These are phyloP conservation scores for Naganishia sp. DNA, from an alignment of 1,284 basidiomycete genomes.

Conservation along the genomic window DNA sequence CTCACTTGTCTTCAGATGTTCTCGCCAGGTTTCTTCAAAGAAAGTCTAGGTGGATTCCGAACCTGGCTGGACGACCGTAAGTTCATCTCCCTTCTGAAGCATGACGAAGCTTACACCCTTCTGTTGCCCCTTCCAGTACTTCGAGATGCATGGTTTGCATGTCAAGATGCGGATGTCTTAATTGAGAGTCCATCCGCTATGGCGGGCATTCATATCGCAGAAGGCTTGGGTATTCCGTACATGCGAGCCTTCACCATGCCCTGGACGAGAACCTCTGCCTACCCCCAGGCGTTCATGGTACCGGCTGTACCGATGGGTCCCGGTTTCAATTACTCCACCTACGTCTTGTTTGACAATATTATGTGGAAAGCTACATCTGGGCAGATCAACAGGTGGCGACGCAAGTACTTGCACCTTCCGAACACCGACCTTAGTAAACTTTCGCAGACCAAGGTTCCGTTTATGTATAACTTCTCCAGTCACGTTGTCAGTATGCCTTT, in stretches of 20 bases:
- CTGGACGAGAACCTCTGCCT: slow-evolving; percentile 64
- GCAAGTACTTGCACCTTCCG: slow-evolving; percentile 59
- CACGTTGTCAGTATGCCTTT: slow-evolving; percentile 70
- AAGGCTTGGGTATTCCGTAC: slow-evolving; percentile 69
- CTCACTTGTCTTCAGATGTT: slow-evolving; percentile 61
- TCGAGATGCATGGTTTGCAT: slow-evolving; percentile 68
- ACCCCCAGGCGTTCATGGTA: slow-evolving; percentile 66
- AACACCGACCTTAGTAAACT: slow-evolving; percentile 69
- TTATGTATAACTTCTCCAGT: slow-evolving; percentile 67
- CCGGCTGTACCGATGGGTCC: slow-evolving; percentile 56
- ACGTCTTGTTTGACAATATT: slow-evolving; percentile 60
- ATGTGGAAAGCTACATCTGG: slow-evolving; percentile 72
- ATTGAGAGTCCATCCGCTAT: slow-evolving; percentile 69
- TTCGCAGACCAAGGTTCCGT: slow-evolving; percentile 66
- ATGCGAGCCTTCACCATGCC: slow-evolving; percentile 75
- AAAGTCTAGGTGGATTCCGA: slow-evolving; percentile 67
- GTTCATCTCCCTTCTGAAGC: slow-evolving; percentile 37
- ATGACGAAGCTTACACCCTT: background rate
- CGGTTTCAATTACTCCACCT: slow-evolving; percentile 49
- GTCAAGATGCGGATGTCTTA: slow-evolving; percentile 70
- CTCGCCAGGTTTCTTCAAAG: slow-evolving; percentile 77
- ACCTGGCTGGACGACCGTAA: slow-evolving; percentile 72
- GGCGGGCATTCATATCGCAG: slow-evolving; percentile 78
- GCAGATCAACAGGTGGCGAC: slow-evolving; percentile 74
- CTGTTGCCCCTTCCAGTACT: slow-evolving; percentile 57